Evolutionary conservation across 306 rosid genomes (phyloP), one percentile per base, ranked within the genome.

Genomic region (Trichosanthes cucumerina): DNA sequence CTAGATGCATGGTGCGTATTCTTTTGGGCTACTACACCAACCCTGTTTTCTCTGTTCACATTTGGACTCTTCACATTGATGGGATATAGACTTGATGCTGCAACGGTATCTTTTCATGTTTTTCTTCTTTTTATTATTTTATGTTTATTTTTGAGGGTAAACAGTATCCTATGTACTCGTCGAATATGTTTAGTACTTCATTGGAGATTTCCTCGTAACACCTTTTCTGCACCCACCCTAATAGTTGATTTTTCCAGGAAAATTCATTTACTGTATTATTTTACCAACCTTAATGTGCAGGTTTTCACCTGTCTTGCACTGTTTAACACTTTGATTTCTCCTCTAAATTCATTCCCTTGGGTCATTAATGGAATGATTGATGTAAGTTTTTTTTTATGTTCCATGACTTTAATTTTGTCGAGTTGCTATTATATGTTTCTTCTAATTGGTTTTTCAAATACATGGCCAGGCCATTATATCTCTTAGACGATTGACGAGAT

Each of bases 251-350:
- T 36, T 69, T 50, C 4, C 58, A 36, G 46, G 21, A 64, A 57
- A 26, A 57, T 80, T 33, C 75, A 69, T 82, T 77, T 21, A 69
- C 46, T 71, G 52, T 71, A 15, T 71, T 39, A 19, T 38, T 71
- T 46, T 44, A 71, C 39, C 52, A 12, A 50, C 65, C 79, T 75
- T 34, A 56, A 75, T 54, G 44, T 90, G 89, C 95, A 94, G 97
- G 98, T 92, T 84, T 94, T 94, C 88, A 94, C 98, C 53, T 94
- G 98, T 79, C 95, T 94, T 84, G 98, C 98, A n/a, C 88, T 94
- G 83, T 94, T 94, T 79, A 94, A 92, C 80, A 88, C 92, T 50
- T 73, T 94, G 83, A 94, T 94, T 72, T 94, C 98, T 56, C 97
- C 98, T 43, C 89, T 94, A 52, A 94, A 94, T 85, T 94, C 98